phyloP scores from a whole-genome alignment of 441 rosid species.

The Aleurites moluccanus region DNA sequence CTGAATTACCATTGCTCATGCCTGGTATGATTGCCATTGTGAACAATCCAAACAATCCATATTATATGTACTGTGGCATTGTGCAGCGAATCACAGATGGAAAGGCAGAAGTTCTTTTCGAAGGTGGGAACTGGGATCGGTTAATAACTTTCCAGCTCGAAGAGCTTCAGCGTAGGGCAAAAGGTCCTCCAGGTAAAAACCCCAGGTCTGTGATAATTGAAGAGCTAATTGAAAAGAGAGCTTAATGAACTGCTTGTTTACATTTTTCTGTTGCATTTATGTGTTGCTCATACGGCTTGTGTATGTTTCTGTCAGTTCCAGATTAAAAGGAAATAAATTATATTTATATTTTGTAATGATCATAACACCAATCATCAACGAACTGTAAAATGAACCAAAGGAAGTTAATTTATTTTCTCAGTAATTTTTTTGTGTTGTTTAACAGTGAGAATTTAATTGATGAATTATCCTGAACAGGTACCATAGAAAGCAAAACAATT shows the following conservation, averaged over 20 bases:
- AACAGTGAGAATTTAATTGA: constrained; percentile 26
- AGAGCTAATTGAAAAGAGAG: constrained; percentile 39
- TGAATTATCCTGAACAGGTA: constrained; percentile 8
- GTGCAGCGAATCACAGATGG: constrained; percentile 86
- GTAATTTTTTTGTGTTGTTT: constrained; percentile 11
- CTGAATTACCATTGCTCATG: constrained; percentile 68
- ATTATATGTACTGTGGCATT: constrained; percentile 75
- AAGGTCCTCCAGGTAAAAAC: constrained; percentile 80
- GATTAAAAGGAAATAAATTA: constrained; percentile 11
- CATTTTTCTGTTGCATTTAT: constrained; percentile 10
- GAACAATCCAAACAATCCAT: constrained; percentile 65
- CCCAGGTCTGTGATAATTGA: constrained; percentile 71
- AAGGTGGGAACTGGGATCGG: constrained; percentile 89
- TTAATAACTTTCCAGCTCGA: constrained; percentile 73
- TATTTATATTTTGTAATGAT: background rate
- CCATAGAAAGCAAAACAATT: background rate
- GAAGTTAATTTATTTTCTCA: constrained; percentile 5
- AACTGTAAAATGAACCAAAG: constrained; percentile 11
- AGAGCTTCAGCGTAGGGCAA: constrained; percentile 75
- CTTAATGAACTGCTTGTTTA: constrained; percentile 22
- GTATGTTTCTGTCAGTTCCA: constrained; percentile 16
- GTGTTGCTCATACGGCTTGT: constrained; percentile 11
- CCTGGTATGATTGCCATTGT: constrained; percentile 87
- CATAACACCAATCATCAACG: constrained; percentile 12
- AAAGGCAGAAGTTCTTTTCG: constrained; percentile 72